phyloP scores from a whole-genome alignment of 2,329 filamentous ascomycete species.

The Claviceps sp. region DNA sequence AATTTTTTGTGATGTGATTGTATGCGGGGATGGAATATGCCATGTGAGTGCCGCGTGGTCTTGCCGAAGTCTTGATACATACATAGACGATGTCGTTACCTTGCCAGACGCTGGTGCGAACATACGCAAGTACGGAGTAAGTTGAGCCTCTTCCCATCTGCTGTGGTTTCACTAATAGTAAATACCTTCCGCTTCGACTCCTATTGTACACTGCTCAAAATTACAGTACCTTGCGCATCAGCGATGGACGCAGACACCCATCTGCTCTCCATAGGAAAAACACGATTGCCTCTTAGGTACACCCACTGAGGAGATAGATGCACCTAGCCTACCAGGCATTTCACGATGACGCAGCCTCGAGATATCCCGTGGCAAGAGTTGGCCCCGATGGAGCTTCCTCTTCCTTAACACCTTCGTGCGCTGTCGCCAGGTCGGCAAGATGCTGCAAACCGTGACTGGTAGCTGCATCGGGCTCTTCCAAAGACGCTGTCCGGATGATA shows the following conservation, averaged over 20 bases:
- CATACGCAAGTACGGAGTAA: no score
- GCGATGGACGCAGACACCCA: neutral
- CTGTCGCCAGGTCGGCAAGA: conserved; percentile 43
- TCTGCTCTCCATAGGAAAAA: neutral
- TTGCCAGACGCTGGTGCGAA: no score
- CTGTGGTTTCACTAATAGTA: neutral
- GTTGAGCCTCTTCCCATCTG: neutral
- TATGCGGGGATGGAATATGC: no score
- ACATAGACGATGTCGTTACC: no score
- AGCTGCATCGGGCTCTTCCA: conserved; percentile 19
- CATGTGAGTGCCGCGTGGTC: no score
- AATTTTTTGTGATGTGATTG: no score
- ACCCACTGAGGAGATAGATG: neutral
- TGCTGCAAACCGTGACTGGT: conserved; percentile 45
- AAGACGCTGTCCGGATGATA: conserved; percentile 20
- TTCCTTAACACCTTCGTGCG: conserved; percentile 20
- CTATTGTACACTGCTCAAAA: neutral
- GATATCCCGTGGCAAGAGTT: conserved; percentile 22
- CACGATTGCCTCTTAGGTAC: neutral
- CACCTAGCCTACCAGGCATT: neutral
- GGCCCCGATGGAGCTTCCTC: conserved; percentile 20
- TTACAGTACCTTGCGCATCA: neutral
- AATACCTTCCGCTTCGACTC: neutral
- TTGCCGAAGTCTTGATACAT: no score
- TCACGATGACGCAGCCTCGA: conserved; percentile 12